These are phyloP conservation scores for Scolecobasidium constrictum DNA, from an alignment of 2,329 filamentous ascomycete genomes.

Conservation along the genomic window DNA sequence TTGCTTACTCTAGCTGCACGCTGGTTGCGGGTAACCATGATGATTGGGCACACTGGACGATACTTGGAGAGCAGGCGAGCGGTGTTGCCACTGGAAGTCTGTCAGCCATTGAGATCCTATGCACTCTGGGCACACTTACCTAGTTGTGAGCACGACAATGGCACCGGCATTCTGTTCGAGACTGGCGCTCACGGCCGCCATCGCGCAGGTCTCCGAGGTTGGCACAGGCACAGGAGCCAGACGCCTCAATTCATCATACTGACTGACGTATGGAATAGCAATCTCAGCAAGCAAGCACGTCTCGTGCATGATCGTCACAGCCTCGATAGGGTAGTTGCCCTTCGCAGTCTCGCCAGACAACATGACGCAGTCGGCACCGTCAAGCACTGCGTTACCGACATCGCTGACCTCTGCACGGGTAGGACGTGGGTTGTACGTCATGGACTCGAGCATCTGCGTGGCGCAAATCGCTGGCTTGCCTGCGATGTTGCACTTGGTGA, in stretches of 20 bases:
- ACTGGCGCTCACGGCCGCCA: slow-evolving; percentile 91
- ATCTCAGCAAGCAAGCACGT: slow-evolving; percentile 95
- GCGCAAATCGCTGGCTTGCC: slow-evolving; percentile 99
- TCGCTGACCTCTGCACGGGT: slow-evolving; percentile 98
- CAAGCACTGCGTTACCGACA: slow-evolving; percentile 94
- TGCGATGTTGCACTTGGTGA: slow-evolving; percentile 98
- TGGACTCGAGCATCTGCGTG: slow-evolving; percentile 99
- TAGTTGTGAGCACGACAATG: slow-evolving; percentile 92
- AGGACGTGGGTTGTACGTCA: slow-evolving; percentile 99
- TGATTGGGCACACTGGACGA: slow-evolving; percentile 95
- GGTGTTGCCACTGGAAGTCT: slow-evolving; percentile 60
- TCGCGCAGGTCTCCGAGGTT: slow-evolving; percentile 88
- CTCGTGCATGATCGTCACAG: slow-evolving; percentile 96
- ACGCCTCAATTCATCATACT: slow-evolving; percentile 89
- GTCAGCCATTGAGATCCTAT: no score
- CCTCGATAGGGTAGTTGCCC: slow-evolving; percentile 85
- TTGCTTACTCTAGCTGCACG: slow-evolving; percentile 59
- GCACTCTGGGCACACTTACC: no score
- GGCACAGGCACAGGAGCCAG: slow-evolving; percentile 73
- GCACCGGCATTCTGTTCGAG: slow-evolving; percentile 93
- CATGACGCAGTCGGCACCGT: slow-evolving; percentile 99
- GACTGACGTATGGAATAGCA: slow-evolving; percentile 90
- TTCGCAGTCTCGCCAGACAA: slow-evolving; percentile 98
- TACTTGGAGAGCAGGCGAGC: slow-evolving; percentile 96
- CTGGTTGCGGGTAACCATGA: slow-evolving; percentile 91